Percentiles rank a stretch among this genome's conserved stretches.
Conservation (phyloP, 1,284 basidiomycete genomes). For the Schizophyllum commune region DNA sequence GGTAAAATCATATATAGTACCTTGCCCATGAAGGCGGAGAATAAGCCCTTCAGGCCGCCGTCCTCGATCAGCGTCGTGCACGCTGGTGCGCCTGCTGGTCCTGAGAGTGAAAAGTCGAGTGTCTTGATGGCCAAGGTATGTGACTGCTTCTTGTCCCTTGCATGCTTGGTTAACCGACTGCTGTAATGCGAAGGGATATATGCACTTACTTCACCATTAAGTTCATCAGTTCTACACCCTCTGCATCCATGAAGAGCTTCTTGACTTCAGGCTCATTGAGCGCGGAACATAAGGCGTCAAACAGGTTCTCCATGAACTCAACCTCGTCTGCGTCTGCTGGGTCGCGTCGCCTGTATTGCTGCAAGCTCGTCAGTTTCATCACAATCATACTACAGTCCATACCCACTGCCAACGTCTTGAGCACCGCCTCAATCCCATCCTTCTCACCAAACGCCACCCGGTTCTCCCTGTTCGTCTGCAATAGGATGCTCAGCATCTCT, state of each 20-base stretch:
- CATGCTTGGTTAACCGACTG: slow-evolving; percentile 1
- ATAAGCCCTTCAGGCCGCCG: slow-evolving; percentile 82
- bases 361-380: background rate
- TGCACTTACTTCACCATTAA: slow-evolving; percentile 83
- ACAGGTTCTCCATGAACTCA: slow-evolving; percentile 97
- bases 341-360: slow-evolving; percentile 84
- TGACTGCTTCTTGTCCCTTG: slow-evolving; percentile 76
- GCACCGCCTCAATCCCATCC: slow-evolving; percentile 73
- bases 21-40: slow-evolving; percentile 91
- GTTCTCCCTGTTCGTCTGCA: slow-evolving; percentile 69
- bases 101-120: slow-evolving; percentile 87
- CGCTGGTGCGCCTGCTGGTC: slow-evolving; percentile 61
- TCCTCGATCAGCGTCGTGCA: slow-evolving; percentile 88
- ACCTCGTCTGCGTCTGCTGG: slow-evolving; percentile 83
- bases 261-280: slow-evolving; percentile 74
- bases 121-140: slow-evolving; percentile 83
- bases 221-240: slow-evolving; percentile 96
- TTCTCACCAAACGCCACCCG: slow-evolving; percentile 55
- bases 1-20: slow-evolving; percentile 28
- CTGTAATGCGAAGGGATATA: slow-evolving; percentile 1
- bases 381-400: background rate
- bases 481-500: slow-evolving; percentile 82
- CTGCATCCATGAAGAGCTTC: slow-evolving; percentile 76
- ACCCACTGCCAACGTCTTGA: slow-evolving; percentile 74
- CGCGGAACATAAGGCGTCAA: slow-evolving; percentile 83